Evolutionary conservation across 2,329 filamentous ascomycete genomes (phyloP).

Genomic region (Cercospora sesami): DNA sequence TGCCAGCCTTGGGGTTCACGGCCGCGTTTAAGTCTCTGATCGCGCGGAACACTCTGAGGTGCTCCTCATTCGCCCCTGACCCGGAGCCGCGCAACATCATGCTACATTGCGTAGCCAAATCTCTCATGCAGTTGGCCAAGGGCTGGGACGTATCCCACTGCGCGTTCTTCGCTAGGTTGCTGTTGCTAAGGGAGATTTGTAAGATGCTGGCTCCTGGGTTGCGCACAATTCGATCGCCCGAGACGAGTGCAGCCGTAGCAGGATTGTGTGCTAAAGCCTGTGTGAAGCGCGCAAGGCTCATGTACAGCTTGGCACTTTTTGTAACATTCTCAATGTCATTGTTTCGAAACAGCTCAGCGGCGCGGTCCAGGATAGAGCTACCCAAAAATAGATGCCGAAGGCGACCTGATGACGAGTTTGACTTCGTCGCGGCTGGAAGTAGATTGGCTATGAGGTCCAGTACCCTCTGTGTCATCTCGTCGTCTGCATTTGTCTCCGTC

Average conservation of each 20-base stretch:
- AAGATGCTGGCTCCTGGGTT: constrained; percentile 41
- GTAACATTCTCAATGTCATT: constrained; percentile 44
- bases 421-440: constrained; percentile 30
- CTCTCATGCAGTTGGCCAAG: constrained; percentile 34
- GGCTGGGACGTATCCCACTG: constrained; percentile 27
- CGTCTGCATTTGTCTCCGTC: constrained; percentile 16
- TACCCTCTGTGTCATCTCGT: constrained; percentile 22
- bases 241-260: constrained; percentile 38
- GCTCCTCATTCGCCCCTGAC: constrained; percentile 17
- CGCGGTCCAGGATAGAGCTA: constrained; percentile 42
- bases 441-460: constrained; percentile 26
- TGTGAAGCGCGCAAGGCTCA: constrained; percentile 45
- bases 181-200: constrained; percentile 37
- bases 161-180: constrained; percentile 13
- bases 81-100: constrained; percentile 34
- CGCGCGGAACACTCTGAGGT: constrained; percentile 27
- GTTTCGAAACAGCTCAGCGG: constrained; percentile 44
- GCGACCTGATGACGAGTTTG: constrained; percentile 32
- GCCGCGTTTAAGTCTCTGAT: constrained; percentile 16
- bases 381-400: constrained; percentile 40
- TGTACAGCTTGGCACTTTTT: constrained; percentile 41
- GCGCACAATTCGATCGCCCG: constrained; percentile 40
- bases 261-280: constrained; percentile 38
- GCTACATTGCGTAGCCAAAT: constrained; percentile 38
- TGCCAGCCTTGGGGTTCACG: constrained; percentile 8